phyloP scores from a whole-genome alignment of 148 eudicot genomes.

The Silene uniflora region DNA sequence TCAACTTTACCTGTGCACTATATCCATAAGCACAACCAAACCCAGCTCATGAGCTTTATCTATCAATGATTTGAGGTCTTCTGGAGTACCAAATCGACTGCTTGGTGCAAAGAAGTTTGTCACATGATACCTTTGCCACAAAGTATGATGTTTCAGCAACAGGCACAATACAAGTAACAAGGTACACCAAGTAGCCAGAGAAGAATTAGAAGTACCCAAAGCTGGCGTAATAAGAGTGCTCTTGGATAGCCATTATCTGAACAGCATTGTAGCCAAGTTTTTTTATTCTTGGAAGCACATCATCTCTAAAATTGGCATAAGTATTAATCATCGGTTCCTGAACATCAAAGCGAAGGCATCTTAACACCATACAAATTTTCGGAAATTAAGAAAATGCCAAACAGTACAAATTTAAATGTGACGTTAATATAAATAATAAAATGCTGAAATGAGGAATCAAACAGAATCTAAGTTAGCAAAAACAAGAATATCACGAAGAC shows the following conservation, averaged over 20 bases:
- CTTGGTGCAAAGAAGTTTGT: constrained; percentile 98
- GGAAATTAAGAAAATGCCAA: neutral
- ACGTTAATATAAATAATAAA: neutral
- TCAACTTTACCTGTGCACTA: constrained; percentile 79
- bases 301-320: constrained; percentile 92
- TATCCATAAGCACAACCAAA: constrained; percentile 92
- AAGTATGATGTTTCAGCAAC: constrained; percentile 4
- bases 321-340: constrained; percentile 91
- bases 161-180: constrained; percentile 11
- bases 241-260: constrained; percentile 99
- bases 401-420: neutral
- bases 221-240: constrained; percentile 96
- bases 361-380: neutral
- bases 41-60: constrained; percentile 98
- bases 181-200: constrained; percentile 1
- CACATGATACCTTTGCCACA: constrained; percentile 75
- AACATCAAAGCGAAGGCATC: constrained; percentile 21
- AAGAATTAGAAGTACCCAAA: constrained; percentile 62
- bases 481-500: neutral
- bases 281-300: constrained; percentile 93
- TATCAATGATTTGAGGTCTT: constrained; percentile 91
- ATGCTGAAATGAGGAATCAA: neutral
- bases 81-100: constrained; percentile 98
- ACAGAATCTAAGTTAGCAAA: neutral
- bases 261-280: constrained; percentile 94